Evolutionary conservation across 768 basidiomycete species (phyloP).

Genomic region (Pleurotus pulmonarius): DNA sequence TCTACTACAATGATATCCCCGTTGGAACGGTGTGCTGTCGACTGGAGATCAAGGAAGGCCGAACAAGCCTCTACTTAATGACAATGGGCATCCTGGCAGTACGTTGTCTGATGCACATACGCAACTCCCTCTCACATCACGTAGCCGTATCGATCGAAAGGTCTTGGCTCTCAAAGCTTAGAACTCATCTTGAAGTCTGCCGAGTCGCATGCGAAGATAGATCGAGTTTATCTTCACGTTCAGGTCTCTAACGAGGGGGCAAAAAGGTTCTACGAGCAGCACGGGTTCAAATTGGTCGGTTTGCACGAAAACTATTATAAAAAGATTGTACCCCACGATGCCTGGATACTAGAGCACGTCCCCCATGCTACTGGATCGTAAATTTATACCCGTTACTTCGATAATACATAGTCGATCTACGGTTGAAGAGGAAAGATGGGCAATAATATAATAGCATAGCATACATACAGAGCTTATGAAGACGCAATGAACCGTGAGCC

Average conservation of each 20-base stretch:
- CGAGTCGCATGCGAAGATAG: constrained; percentile 53
- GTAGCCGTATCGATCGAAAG: constrained; percentile 83
- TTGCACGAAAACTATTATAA: constrained; percentile 82
- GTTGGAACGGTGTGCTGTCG: constrained; percentile 87
- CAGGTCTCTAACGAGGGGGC: constrained; percentile 79
- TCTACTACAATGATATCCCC: constrained; percentile 92
- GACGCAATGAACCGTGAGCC: neutral
- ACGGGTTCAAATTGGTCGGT: constrained; percentile 71
- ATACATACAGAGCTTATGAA: neutral
- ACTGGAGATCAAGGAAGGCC: constrained; percentile 62
- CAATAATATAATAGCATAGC: neutral
- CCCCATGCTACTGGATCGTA: constrained; percentile 20
- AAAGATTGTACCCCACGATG: constrained; percentile 79
- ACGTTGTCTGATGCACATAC: constrained; percentile 26
- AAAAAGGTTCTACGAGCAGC: constrained; percentile 78
- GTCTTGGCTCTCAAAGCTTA: constrained; percentile 70
- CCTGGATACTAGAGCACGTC: constrained; percentile 79
- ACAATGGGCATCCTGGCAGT: constrained; percentile 91
- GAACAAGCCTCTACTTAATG: constrained; percentile 74
- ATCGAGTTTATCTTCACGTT: constrained; percentile 79
- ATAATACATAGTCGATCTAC: too few species aligned
- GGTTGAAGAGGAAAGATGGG: too few species aligned
- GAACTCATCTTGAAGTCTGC: constrained; percentile 66
- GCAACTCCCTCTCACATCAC: constrained; percentile 8
- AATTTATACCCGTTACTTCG: too few species aligned